These are phyloP conservation scores for Globomyces pollinis-pini DNA, from an alignment of 192 early-diverging fungal genomes.

Conservation along the genomic window DNA sequence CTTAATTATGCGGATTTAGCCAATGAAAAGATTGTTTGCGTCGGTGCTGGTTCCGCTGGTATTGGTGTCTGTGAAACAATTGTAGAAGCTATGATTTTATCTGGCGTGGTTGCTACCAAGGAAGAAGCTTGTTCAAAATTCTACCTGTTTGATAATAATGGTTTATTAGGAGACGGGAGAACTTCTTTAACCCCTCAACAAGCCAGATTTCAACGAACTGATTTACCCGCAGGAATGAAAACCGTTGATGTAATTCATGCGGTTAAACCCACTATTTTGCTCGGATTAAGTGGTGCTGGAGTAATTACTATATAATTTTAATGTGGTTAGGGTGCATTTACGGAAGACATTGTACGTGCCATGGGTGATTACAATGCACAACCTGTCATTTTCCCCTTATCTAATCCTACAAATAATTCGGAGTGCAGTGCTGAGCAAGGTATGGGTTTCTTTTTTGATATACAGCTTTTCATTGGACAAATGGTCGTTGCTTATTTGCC, in stretches of 20 bases:
- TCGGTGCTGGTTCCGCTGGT: slow-evolving; percentile 90
- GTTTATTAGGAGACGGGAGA: slow-evolving; percentile 81
- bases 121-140: slow-evolving; percentile 62
- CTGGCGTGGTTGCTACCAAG: slow-evolving; percentile 22
- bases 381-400: slow-evolving; percentile 78
- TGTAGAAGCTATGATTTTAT: not conserved
- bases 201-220: slow-evolving; percentile 55
- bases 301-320: not conserved
- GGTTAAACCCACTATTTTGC: slow-evolving; percentile 81
- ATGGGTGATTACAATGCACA: slow-evolving; percentile 68
- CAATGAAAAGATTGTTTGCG: slow-evolving; percentile 85
- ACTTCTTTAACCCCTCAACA: slow-evolving; percentile 12
- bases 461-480: not conserved
- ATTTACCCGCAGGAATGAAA: slow-evolving; percentile 60
- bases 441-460: not conserved
- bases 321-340: slow-evolving; percentile 69
- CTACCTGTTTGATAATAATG: slow-evolving; percentile 88
- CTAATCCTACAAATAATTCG: slow-evolving; percentile 8
- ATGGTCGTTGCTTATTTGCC: not conserved
- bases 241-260: slow-evolving; percentile 72
- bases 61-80: slow-evolving; percentile 76
- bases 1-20: slow-evolving; percentile 46
- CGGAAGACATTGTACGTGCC: slow-evolving; percentile 53
- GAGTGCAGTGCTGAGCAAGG: slow-evolving; percentile 1
- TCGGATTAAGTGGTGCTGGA: slow-evolving; percentile 78